Conservation (phyloP, 176 grass and related monocot genomes). For the Aegilops umbellulata region DNA sequence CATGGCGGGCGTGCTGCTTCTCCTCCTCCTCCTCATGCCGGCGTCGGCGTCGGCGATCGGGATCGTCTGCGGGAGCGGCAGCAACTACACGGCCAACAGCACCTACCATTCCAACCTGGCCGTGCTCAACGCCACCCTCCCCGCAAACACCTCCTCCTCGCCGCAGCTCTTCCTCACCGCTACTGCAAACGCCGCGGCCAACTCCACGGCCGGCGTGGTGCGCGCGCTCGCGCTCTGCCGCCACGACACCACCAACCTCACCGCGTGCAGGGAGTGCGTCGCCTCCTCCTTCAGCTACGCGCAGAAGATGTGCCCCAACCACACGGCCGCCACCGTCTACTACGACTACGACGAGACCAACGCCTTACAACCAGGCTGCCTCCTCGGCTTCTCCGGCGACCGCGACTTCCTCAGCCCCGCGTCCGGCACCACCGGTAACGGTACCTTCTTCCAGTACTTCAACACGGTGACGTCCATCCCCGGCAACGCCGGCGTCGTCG, state of each 20-base stretch:
- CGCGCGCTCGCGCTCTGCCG: constrained; percentile 46
- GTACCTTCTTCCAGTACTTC: not conserved
- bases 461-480: not conserved
- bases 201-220: constrained; percentile 17
- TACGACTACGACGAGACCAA: not conserved
- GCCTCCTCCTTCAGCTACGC: not conserved
- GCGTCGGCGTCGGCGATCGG: constrained; percentile 1
- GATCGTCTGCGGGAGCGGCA: not conserved
- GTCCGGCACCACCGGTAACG: not conserved
- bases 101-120: not conserved
- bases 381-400: not conserved
- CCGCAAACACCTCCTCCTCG: constrained; percentile 9
- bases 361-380: not conserved
- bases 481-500: not conserved
- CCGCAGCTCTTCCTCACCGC: constrained; percentile 1
- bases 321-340: not conserved
- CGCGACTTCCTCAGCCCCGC: not conserved
- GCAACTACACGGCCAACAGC: constrained; percentile 16
- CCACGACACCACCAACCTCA: constrained; percentile 8
- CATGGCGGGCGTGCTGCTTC: not conserved
- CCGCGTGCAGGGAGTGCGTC: not conserved
- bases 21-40: not conserved
- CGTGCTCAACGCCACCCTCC: not conserved
- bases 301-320: not conserved
- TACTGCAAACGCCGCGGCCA: too few species aligned